Conservation (phyloP, 1,284 basidiomycete genomes). For the Hemileia vastatrix region DNA sequence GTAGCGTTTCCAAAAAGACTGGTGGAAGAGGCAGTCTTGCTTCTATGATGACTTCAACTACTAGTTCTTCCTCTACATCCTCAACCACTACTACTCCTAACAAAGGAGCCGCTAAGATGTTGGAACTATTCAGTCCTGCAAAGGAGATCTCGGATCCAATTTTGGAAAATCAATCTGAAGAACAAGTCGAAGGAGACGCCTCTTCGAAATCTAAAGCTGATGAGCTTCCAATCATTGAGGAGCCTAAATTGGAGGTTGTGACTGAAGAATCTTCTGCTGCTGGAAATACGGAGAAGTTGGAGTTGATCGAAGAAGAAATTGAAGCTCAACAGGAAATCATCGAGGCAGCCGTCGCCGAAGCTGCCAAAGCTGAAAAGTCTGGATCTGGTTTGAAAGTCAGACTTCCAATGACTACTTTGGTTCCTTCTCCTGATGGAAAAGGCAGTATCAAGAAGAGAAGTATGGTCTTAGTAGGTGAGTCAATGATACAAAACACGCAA, state of each 20-base stretch:
- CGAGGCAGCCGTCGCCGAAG: not conserved
- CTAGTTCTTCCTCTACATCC: not conserved
- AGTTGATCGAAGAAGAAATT: not conserved
- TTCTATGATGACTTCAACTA: not conserved
- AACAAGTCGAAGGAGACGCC: conserved; percentile 5
- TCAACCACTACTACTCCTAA: not conserved
- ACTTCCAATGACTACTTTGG: conserved; percentile 31
- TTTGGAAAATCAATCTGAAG: not conserved
- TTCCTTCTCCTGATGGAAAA: conserved; percentile 31
- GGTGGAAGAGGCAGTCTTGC: not conserved
- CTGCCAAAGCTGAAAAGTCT: not conserved
- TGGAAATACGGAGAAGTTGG: not conserved
- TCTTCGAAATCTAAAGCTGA: not conserved
- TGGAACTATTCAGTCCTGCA: not conserved
- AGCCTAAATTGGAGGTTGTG: not conserved
- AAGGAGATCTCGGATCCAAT: not conserved
- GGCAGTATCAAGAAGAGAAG: conserved; percentile 33
- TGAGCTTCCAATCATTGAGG: not conserved
- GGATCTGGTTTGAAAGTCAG: conserved; percentile 23
- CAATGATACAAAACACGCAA: not conserved
- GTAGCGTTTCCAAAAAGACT: not conserved
- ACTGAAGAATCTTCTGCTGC: no score
- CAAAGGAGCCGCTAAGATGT: not conserved
- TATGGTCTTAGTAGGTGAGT: conserved; percentile 31
- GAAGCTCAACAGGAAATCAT: not conserved